These are phyloP conservation scores for Metarhizium sp. DNA, from an alignment of 2,329 filamentous ascomycete genomes.

Conservation along the genomic window DNA sequence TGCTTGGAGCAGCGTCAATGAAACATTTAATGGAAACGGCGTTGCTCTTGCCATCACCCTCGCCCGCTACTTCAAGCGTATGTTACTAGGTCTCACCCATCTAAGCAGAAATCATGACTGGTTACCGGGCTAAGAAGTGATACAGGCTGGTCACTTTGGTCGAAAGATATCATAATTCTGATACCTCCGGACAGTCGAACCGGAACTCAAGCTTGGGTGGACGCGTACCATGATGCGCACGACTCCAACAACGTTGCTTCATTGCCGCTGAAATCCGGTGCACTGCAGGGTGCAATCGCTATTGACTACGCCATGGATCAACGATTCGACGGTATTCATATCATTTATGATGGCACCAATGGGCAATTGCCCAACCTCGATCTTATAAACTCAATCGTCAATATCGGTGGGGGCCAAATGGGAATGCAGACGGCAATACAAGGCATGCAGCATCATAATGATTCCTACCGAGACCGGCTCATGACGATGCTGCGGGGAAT, in stretches of 20 bases:
- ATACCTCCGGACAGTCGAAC: slow-evolving; percentile 82
- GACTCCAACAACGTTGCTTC: slow-evolving; percentile 60
- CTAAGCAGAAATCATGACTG: not conserved
- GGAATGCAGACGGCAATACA: slow-evolving; percentile 77
- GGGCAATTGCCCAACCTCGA: slow-evolving; percentile 93
- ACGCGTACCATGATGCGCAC: slow-evolving; percentile 92
- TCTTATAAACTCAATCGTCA: slow-evolving; percentile 86
- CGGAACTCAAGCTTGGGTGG: slow-evolving; percentile 92
- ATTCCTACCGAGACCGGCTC: slow-evolving; percentile 73
- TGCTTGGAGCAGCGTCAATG: slow-evolving; percentile 76
- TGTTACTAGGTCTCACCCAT: slow-evolving; percentile 9
- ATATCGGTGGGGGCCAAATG: slow-evolving; percentile 86
- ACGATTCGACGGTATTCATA: slow-evolving; percentile 78
- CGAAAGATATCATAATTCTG: slow-evolving; percentile 93
- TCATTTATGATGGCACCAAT: slow-evolving; percentile 92
- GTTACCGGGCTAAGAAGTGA: slow-evolving; percentile 10
- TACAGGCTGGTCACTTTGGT: slow-evolving; percentile 89
- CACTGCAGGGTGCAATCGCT: slow-evolving; percentile 85
- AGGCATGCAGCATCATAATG: slow-evolving; percentile 74
- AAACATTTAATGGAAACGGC: slow-evolving; percentile 73
- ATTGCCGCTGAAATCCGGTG: slow-evolving; percentile 82
- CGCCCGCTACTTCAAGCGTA: slow-evolving; percentile 87
- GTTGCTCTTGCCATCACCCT: slow-evolving; percentile 79
- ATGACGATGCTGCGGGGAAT: slow-evolving; percentile 87
- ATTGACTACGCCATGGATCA: slow-evolving; percentile 84